Evolutionary conservation across 257 asterid species (phyloP), one percentile per base, ranked within the genome.

Genomic region (Penstemon davidsonii): DNA sequence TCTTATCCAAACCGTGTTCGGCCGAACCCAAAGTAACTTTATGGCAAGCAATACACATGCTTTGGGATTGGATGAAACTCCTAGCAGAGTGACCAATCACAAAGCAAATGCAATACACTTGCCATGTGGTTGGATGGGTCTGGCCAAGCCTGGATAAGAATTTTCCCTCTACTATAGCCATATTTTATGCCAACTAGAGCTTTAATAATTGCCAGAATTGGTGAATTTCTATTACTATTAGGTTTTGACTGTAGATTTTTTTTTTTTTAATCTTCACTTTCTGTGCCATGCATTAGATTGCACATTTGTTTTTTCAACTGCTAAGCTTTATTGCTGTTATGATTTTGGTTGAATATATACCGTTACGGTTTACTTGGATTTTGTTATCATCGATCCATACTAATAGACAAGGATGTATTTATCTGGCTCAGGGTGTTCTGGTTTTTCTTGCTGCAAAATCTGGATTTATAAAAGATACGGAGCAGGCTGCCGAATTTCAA

Each of bases 361-460:
- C 11, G 9, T 46, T 46, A 25, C 4, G 11, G 51, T 66, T 47
- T 49, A 54, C 69, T 57, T 69, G 66, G 54, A 45, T 53, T 49
- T 64, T 55, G 37, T 52, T 60, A 40, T 55, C 33, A 40, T 50
- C 68, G 71, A 62, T 63, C 60, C n/a, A 9, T 36, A 75, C 64
- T 57, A 9, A 33, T 42, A 12, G 8, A 65, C 15, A 37, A 4
- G 4, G 38, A 64, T 2, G 15, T 3, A 12, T 41, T 19, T 38
- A 46, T 69, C 66, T 13, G 58, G 50, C 63, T 54, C 80, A 94
- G 98, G 99, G 99, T 56, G 98, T 94, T 73, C 62, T 94, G 84
- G 91, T 94, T 67, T 94, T 94, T 69, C 95, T 94, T 74, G 96
- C 99, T 69, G 99, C 99, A 4, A 94, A 89, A 78, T 79, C 95